Percentiles rank a stretch among this genome's conserved stretches.
phyloP scores from a whole-genome alignment of 2,329 filamentous ascomycete genomes.

The Hymenoscyphus fructigenus region DNA sequence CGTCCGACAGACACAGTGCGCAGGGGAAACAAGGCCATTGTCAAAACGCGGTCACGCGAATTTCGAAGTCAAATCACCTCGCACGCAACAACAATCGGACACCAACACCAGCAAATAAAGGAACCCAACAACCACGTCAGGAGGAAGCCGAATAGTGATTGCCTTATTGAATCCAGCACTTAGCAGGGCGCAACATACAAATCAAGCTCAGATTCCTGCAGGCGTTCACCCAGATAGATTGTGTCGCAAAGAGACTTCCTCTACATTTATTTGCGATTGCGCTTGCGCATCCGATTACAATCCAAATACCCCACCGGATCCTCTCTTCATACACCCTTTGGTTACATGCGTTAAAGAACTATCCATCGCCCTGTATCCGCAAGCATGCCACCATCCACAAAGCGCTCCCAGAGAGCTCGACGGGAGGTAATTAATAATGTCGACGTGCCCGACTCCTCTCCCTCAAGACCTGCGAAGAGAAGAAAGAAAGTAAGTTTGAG shows the following conservation, averaged over 20 bases:
- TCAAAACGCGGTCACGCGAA: slow-evolving; percentile 18
- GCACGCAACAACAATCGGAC: slow-evolving; percentile 14
- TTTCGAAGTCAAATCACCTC: slow-evolving; percentile 14
- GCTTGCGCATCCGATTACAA: background rate
- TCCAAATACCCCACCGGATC: background rate
- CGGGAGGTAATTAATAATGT: slow-evolving; percentile 36
- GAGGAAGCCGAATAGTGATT: slow-evolving; percentile 18
- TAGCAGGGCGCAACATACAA: background rate
- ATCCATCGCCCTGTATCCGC: background rate
- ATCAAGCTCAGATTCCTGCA: background rate
- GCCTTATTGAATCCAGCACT: slow-evolving; percentile 5
- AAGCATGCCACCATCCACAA: slow-evolving; percentile 43
- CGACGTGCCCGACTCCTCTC: slow-evolving; percentile 48
- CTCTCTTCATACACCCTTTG: background rate
- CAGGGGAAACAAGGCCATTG: slow-evolving; percentile 14
- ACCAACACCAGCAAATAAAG: slow-evolving; percentile 18
- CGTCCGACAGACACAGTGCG: slow-evolving; percentile 1
- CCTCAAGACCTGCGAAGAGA: slow-evolving; percentile 61
- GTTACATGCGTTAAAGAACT: slow-evolving; percentile 9
- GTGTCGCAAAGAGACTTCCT: slow-evolving; percentile 23
- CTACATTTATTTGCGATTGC: slow-evolving; percentile 1
- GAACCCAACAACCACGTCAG: slow-evolving; percentile 13
- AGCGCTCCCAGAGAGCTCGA: slow-evolving; percentile 39
- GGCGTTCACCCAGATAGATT: slow-evolving; percentile 18
- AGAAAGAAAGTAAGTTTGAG: slow-evolving; percentile 54